phyloP scores from a whole-genome alignment of 1,139 yeast genomes.

The Starmera stellimalicola region DNA sequence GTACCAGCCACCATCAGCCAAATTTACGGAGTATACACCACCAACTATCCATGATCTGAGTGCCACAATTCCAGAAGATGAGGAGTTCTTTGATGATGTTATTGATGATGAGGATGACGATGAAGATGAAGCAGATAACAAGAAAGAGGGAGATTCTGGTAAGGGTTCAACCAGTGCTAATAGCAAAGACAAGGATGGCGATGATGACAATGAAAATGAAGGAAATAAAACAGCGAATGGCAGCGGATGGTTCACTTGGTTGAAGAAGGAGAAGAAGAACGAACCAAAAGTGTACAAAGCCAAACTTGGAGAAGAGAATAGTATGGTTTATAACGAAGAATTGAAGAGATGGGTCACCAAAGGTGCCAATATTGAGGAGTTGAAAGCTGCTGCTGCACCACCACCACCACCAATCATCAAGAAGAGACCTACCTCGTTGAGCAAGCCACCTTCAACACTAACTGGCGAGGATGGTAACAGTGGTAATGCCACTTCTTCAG shows the following conservation, averaged over 20 bases:
- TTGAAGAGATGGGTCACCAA: conserved; percentile 82
- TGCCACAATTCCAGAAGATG: conserved; percentile 16
- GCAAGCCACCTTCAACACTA: conserved; percentile 28
- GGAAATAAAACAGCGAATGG: conserved; percentile 16
- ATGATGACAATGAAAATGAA: conserved; percentile 16
- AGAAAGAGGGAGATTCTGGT: conserved; percentile 7
- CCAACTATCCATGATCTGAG: conserved; percentile 9
- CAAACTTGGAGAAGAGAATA: conserved; percentile 72
- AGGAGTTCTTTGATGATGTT: conserved; percentile 33
- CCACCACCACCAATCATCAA: conserved; percentile 66
- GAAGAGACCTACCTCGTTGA: conserved; percentile 24
- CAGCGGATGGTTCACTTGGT: conserved; percentile 39
- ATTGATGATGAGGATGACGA: conserved; percentile 33
- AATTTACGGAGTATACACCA: conserved; percentile 5
- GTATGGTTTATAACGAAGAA: conserved; percentile 74
- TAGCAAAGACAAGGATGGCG: conserved; percentile 12
- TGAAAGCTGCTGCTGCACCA: conserved; percentile 46
- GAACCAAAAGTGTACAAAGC: conserved; percentile 75
- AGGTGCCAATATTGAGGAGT: conserved; percentile 62
- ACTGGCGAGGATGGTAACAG: conserved; percentile 3
- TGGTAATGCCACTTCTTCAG: conserved; percentile 1
- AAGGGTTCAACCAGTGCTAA: too few species aligned
- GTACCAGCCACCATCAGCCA: conserved; percentile 17
- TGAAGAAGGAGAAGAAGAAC: conserved; percentile 33
- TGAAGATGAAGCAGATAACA: conserved; percentile 28